A percentile compares a stretch with the other conserved stretches of the same genome.
Evolutionary conservation across 2,329 filamentous ascomycete species (phyloP).

Genomic region (Phialophora verrucosa): DNA sequence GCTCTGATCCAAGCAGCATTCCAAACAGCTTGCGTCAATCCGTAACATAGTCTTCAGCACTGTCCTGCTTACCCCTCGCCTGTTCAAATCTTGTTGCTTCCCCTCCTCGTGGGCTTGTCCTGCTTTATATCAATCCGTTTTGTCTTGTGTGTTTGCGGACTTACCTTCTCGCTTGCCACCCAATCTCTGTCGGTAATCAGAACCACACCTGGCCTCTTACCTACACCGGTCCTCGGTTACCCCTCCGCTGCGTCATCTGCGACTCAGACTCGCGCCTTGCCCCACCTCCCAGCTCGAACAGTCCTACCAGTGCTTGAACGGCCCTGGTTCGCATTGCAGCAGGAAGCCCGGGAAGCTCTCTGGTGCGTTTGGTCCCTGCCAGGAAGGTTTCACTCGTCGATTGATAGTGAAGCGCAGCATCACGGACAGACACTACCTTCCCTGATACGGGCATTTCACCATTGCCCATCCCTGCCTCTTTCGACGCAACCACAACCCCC

Average conservation of each 20-base stretch:
- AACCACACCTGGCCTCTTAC: conserved; percentile 1
- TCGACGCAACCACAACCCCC: neutral
- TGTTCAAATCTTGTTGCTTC: neutral
- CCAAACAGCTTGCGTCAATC: conserved; percentile 6
- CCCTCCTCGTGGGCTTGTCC: conserved; percentile 3
- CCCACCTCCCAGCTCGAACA: conserved; percentile 16
- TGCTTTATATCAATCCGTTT: conserved; percentile 10
- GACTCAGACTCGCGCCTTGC: conserved; percentile 17
- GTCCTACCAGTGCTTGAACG: conserved; percentile 8
- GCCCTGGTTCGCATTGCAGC: conserved; percentile 25
- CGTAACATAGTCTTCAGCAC: conserved; percentile 1
- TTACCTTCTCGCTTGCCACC: conserved; percentile 17
- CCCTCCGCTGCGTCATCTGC: conserved; percentile 36
- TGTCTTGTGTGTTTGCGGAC: conserved; percentile 1
- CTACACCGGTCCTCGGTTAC: conserved; percentile 15
- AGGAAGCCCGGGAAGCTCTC: conserved; percentile 12
- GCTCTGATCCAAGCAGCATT: conserved; percentile 6
- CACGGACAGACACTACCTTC: conserved; percentile 5
- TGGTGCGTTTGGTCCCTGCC: conserved; percentile 14
- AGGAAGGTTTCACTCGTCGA: conserved; percentile 3
- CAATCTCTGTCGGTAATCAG: conserved; percentile 15
- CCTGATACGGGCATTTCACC: conserved; percentile 23
- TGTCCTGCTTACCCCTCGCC: conserved; percentile 9
- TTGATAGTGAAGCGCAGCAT: conserved; percentile 5
- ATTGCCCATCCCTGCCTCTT: conserved; percentile 17